Base-by-base conservation (phyloP, 2,329 filamentous ascomycete species). In the Sporothrix brasiliensis region DNA sequence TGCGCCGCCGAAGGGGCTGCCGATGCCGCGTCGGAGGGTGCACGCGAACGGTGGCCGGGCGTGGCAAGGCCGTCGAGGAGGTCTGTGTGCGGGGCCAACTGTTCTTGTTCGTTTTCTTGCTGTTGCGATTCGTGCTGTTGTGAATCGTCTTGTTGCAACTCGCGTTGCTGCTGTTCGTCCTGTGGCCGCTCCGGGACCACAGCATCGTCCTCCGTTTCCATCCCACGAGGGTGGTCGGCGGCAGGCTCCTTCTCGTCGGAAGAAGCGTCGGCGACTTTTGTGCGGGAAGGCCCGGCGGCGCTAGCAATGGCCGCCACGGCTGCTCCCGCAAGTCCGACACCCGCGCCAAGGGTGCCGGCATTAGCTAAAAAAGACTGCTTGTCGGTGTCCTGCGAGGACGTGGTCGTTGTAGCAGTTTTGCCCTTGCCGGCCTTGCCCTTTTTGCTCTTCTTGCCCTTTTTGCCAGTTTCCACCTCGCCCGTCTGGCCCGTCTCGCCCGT, bases 281-380 rank as follows among this genome's bases (percentile, higher is more conserved):
- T 78, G 75, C 79, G 80, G 78, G 79, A 77, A 74, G 80, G 74
- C 71, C 79, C 80, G 76, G 79, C 80, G 14, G 27, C 58, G 58
- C 58, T 24, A 63, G 58, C 21, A 49, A 54, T 54, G 56, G 50
- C 56, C 16, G 34, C 69, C 50, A 39, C 67, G 49, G 68, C 67
- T 54, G 41, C 83, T 79, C 83, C 83, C 81, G 82, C 83, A 80
- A 86, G 78, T 85, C 88, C 88, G 87, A 82, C 88, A 89, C 87
- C 87, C 83, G 85, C 86, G 87, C 87, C 87, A 87, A 86, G 83
- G 85, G 84, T 89, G 85, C 82, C 87, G 87, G 88, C 86, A 84
- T 86, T 87, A 89, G 80, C 88, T 89, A 89, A 89, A 89, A 90
- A 89, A 89, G 87, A 87, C 81, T 66, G 47, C 69, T 69, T 41